These are phyloP conservation scores for Zymoseptoria tritici DNA, from an alignment of 2,329 filamentous ascomycete species.

Conservation along the genomic window DNA sequence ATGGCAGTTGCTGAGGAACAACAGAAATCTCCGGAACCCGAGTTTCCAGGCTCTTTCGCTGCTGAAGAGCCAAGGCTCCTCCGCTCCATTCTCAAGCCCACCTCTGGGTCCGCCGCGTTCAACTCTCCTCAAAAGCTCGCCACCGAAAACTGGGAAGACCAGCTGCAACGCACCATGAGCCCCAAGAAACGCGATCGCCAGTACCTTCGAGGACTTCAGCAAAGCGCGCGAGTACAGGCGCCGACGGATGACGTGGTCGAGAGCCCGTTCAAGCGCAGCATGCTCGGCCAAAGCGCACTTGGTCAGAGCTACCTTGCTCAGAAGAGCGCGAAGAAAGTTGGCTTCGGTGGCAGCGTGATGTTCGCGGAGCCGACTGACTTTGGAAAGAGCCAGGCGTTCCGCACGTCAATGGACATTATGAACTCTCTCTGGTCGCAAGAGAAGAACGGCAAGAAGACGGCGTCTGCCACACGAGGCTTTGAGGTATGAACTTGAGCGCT, in stretches of 20 bases:
- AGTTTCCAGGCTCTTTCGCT: constrained; percentile 71
- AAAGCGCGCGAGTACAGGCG: constrained; percentile 47
- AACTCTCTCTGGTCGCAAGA: constrained; percentile 79
- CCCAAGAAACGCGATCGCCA: constrained; percentile 84
- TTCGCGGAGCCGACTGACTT: constrained; percentile 10
- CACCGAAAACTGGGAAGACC: constrained; percentile 83
- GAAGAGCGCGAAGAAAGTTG: constrained; percentile 27
- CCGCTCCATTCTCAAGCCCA: constrained; percentile 44
- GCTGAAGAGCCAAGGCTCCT: constrained; percentile 59
- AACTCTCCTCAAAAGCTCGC: constrained; percentile 49
- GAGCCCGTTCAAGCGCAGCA: constrained; percentile 53
- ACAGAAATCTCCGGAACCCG: constrained; percentile 52
- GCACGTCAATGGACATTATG: constrained; percentile 91
- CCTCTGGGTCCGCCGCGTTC: constrained; percentile 27
- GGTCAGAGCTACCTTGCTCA: constrained; percentile 27
- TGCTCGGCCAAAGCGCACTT: constrained; percentile 33
- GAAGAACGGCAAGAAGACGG: constrained; percentile 42
- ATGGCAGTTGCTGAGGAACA: constrained; percentile 52
- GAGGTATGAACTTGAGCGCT: constrained; percentile 70
- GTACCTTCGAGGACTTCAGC: constrained; percentile 60
- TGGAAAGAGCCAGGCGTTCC: constrained; percentile 54
- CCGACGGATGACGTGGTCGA: constrained; percentile 26
- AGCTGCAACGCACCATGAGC: constrained; percentile 88
- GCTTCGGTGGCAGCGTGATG: constrained; percentile 14
- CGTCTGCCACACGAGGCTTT: constrained; percentile 19